Evolutionary conservation across 2,329 filamentous ascomycete genomes (phyloP).

Genomic region (Monilinia laxa): DNA sequence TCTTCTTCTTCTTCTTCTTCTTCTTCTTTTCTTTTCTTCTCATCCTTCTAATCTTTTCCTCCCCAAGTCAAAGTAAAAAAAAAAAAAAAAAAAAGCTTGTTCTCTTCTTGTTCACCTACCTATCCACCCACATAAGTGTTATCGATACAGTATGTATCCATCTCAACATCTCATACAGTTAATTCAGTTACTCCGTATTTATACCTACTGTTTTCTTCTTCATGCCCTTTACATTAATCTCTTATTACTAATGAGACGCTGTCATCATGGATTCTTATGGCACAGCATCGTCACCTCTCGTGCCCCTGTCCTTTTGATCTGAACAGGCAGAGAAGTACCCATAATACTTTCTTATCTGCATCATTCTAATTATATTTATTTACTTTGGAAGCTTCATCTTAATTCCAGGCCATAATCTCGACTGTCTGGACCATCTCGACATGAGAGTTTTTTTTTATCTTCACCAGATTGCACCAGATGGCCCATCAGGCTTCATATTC

Average conservation of each 20-base stretch:
- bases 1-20: too few relatives aligned
- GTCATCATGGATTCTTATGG: conserved; percentile 1
- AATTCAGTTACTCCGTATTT: neutral
- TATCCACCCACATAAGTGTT: neutral
- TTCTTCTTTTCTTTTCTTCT: too few relatives aligned
- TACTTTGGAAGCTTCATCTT: neutral
- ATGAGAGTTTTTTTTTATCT: neutral
- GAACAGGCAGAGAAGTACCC: neutral
- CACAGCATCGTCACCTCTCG: conserved; percentile 9
- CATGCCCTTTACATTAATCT: too few relatives aligned
- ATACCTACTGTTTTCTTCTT: too few relatives aligned
- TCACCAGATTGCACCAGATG: neutral
- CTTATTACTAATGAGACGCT: neutral
- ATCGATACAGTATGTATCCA: neutral
- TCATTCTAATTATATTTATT: neutral
- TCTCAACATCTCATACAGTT: neutral
- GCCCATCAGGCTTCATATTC: neutral
- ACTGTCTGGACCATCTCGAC: neutral
- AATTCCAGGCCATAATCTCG: neutral
- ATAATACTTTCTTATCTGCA: conserved; percentile 4
- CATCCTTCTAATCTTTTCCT: neutral
- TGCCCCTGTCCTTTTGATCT: neutral
- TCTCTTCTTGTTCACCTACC: neutral
- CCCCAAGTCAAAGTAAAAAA: neutral
- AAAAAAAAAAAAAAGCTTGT: neutral